Percentiles rank a stretch among this genome's conserved stretches.
phyloP scores from a whole-genome alignment of 2,329 filamentous ascomycete genomes.

The Penicillium olsonii region DNA sequence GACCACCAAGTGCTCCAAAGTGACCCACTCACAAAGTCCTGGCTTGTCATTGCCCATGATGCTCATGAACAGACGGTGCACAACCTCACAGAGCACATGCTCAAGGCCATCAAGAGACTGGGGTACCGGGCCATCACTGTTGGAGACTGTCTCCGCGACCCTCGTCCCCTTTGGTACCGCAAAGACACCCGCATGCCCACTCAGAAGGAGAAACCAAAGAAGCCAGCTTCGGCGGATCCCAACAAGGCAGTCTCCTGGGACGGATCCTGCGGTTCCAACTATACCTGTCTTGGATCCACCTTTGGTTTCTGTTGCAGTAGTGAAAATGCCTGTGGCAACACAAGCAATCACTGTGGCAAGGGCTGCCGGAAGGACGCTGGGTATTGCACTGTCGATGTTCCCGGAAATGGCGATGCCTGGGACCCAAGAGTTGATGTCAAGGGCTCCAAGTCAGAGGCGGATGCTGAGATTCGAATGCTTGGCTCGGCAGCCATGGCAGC shows the following conservation, averaged over 20 bases:
- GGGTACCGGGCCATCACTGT: constrained; percentile 45
- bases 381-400: constrained; percentile 26
- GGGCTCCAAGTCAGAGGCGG: constrained; percentile 19
- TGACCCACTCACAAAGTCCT: constrained; percentile 32
- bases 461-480: constrained; percentile 17
- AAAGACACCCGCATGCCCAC: constrained; percentile 32
- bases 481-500: constrained; percentile 23
- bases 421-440: constrained; percentile 14
- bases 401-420: constrained; percentile 23
- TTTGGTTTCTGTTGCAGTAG: constrained; percentile 38
- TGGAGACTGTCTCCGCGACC: constrained; percentile 45
- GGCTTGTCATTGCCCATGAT: constrained; percentile 46
- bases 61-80: constrained; percentile 46
- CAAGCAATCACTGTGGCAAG: constrained; percentile 30
- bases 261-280: constrained; percentile 37
- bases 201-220: constrained; percentile 14
- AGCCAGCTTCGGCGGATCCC: constrained; percentile 13
- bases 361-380: constrained; percentile 36
- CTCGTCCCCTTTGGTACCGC: constrained; percentile 44
- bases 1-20: constrained; percentile 32
- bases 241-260: constrained; percentile 32
- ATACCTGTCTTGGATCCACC: constrained; percentile 36
- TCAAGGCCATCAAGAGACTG: constrained; percentile 31
- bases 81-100: constrained; percentile 45
- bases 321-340: constrained; percentile 33